These are phyloP conservation scores for Microstroma glucosiphilum DNA, from an alignment of 1,284 basidiomycete genomes.

Conservation along the genomic window DNA sequence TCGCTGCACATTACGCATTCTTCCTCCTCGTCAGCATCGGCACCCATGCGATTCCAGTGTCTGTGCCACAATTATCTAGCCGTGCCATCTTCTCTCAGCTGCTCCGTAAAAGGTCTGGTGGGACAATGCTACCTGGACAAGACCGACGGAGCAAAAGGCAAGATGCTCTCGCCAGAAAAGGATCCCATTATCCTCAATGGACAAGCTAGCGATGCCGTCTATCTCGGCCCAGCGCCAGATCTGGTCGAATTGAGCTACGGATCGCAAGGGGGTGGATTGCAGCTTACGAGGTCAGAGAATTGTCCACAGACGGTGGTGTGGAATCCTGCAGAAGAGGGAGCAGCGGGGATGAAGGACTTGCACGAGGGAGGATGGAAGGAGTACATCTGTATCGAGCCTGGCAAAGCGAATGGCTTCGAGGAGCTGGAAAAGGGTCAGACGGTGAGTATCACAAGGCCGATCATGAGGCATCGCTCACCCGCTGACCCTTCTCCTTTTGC, in stretches of 20 bases:
- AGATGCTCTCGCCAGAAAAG: slow-evolving; percentile 8
- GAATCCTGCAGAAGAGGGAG: slow-evolving; percentile 51
- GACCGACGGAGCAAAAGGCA: slow-evolving; percentile 23
- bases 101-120: slow-evolving; percentile 25
- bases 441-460: slow-evolving; percentile 5
- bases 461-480: neutral
- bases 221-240: slow-evolving; percentile 13
- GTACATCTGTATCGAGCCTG: slow-evolving; percentile 52
- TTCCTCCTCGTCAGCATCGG: slow-evolving; percentile 13
- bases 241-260: slow-evolving; percentile 24
- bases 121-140: slow-evolving; percentile 34
- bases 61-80: slow-evolving; percentile 50
- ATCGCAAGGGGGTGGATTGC: slow-evolving; percentile 25
- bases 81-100: slow-evolving; percentile 39
- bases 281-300: slow-evolving; percentile 24
- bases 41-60: slow-evolving; percentile 50
- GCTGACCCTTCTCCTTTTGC: no score
- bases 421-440: slow-evolving; percentile 37
- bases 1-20: slow-evolving; percentile 41
- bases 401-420: slow-evolving; percentile 42
- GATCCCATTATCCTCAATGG: slow-evolving; percentile 10
- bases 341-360: slow-evolving; percentile 48
- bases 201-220: slow-evolving; percentile 15
- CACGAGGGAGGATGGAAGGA: slow-evolving; percentile 46
- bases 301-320: slow-evolving; percentile 45